Evolutionary conservation across 2,329 filamentous ascomycete genomes (phyloP).

Genomic region (Microcyclosporella mali): DNA sequence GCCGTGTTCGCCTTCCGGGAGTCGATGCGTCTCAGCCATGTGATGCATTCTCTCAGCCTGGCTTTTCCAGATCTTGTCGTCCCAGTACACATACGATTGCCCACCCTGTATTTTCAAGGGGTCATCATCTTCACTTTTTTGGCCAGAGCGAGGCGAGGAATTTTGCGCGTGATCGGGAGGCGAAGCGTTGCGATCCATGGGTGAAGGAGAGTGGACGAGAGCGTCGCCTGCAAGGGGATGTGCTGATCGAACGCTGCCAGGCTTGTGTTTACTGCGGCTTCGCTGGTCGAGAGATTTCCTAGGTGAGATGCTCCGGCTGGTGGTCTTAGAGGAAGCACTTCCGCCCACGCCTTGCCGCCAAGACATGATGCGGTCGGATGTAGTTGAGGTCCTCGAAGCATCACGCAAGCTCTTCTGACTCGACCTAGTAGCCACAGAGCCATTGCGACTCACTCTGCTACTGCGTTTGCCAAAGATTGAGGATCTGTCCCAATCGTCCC

Average conservation of each 20-base stretch:
- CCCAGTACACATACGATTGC: conserved; percentile 51
- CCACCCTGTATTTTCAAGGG: conserved; percentile 39
- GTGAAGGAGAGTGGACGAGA: conserved; percentile 15
- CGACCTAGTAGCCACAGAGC: conserved; percentile 38
- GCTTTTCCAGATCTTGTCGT: conserved; percentile 31
- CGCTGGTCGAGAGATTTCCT: conserved; percentile 35
- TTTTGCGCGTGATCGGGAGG: no score
- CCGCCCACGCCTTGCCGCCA: conserved; percentile 69
- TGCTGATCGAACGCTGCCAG: conserved; percentile 8
- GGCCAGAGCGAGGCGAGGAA: background rate
- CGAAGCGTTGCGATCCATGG: conserved; percentile 4
- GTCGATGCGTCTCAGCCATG: conserved; percentile 10
- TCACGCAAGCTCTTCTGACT: conserved; percentile 30
- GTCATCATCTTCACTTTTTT: conserved; percentile 13
- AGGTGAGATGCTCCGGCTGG: conserved; percentile 43
- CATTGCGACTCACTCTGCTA: conserved; percentile 44
- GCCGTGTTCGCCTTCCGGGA: conserved; percentile 8
- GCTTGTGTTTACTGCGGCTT: conserved; percentile 7
- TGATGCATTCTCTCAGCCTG: conserved; percentile 17
- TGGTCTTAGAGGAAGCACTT: conserved; percentile 37
- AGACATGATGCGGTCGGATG: conserved; percentile 71
- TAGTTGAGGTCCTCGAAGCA: conserved; percentile 24
- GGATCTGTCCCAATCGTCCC: conserved; percentile 68
- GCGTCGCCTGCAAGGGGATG: conserved; percentile 16
- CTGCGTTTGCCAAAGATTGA: conserved; percentile 68